Conservation (phyloP, 2,329 filamentous ascomycete genomes). For the Xylariaceae sp. region DNA sequence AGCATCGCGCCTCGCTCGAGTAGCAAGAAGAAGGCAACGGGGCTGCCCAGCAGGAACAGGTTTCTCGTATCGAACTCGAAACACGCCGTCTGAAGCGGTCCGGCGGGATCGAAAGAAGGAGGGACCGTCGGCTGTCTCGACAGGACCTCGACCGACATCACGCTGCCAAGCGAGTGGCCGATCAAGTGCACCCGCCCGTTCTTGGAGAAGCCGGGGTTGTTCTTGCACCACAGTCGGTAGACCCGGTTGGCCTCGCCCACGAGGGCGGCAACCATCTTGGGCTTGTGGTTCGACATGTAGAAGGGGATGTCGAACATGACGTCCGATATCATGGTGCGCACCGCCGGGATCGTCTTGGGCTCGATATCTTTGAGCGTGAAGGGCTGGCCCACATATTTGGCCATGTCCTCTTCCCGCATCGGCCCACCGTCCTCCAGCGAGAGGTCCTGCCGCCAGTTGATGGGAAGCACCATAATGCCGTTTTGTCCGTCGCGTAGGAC, state of each 20-base stretch:
- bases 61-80: constrained; percentile 93
- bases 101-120: constrained; percentile 43
- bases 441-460: constrained; percentile 89
- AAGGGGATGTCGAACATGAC: constrained; percentile 99
- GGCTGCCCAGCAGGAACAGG: constrained; percentile 84
- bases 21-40: constrained; percentile 86
- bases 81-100: constrained; percentile 44
- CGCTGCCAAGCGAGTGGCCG: constrained; percentile 87
- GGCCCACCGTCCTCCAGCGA: constrained; percentile 77
- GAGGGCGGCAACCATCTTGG: constrained; percentile 87
- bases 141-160: constrained; percentile 89
- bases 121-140: constrained; percentile 77
- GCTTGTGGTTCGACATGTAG: constrained; percentile 93
- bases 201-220: constrained; percentile 80
- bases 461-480: constrained; percentile 85
- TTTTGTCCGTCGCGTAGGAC: constrained; percentile 73
- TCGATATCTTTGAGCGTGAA: constrained; percentile 80
- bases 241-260: constrained; percentile 89
- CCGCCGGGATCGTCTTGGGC: constrained; percentile 79
- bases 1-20: constrained; percentile 68
- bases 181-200: constrained; percentile 85
- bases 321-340: constrained; percentile 91
- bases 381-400: constrained; percentile 52
- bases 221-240: constrained; percentile 90
- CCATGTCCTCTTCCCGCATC: constrained; percentile 48